These are phyloP conservation scores for Fraxinus excelsior DNA, from an alignment of 257 asterid species.

Conservation along the genomic window DNA sequence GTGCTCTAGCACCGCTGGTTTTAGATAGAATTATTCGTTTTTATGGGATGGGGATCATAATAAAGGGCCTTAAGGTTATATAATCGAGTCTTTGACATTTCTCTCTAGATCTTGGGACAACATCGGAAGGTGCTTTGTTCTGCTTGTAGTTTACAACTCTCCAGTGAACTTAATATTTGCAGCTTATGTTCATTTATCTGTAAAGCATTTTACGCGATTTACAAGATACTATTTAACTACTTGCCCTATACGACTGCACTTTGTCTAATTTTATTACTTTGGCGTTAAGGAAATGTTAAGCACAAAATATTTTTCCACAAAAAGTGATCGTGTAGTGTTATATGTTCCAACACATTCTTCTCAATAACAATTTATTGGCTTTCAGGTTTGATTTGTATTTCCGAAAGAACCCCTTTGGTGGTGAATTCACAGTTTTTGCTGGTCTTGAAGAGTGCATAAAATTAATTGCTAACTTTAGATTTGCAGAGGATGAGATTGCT, in stretches of 20 bases:
- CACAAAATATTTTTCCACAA: not conserved
- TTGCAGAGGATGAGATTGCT: slow-evolving; percentile 80
- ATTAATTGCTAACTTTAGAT: slow-evolving; percentile 80
- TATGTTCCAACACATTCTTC: slow-evolving; percentile 26
- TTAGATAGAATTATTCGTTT: not conserved
- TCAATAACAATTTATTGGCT: slow-evolving; percentile 13
- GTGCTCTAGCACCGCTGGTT: too few relatives aligned
- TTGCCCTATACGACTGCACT: not conserved
- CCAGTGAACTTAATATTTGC: not conserved
- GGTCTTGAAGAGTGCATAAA: slow-evolving; percentile 95
- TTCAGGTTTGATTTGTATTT: slow-evolving; percentile 89
- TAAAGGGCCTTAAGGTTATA: not conserved
- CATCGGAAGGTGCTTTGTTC: slow-evolving; percentile 10
- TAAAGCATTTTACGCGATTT: not conserved
- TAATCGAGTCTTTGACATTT: not conserved
- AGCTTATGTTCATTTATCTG: not conserved
- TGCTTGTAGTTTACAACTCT: slow-evolving; percentile 7
- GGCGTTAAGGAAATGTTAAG: not conserved
- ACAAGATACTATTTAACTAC: not conserved
- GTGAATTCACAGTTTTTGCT: slow-evolving; percentile 93
- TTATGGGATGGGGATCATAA: not conserved
- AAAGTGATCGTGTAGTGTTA: slow-evolving; percentile 1
- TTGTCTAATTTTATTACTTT: slow-evolving; percentile 16
- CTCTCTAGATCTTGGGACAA: not conserved
- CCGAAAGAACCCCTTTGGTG: slow-evolving; percentile 90